Conservation (phyloP, 306 rosid genomes). For the Pyrus communis region DNA sequence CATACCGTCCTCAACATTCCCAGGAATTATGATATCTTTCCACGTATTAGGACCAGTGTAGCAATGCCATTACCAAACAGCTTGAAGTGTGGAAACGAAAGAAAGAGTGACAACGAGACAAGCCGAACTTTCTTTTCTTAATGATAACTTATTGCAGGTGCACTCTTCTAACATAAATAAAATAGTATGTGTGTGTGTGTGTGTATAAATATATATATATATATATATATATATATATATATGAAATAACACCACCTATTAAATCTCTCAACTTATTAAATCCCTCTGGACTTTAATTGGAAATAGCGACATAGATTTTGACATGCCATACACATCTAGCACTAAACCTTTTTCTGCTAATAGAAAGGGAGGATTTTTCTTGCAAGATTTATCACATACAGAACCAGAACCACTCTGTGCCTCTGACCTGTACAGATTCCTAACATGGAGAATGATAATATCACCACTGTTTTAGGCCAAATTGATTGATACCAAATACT, state of each 20-base stretch:
- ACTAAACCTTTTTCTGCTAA: not conserved
- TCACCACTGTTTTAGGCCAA: not conserved
- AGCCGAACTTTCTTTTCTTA: not conserved
- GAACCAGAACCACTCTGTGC: not conserved
- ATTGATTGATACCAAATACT: not conserved
- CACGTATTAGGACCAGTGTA: constrained; percentile 40
- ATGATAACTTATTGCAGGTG: not conserved
- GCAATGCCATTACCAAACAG: not conserved
- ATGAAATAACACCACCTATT: not conserved
- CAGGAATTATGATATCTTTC: constrained; percentile 98
- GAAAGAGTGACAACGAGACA: not conserved
- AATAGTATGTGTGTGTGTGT: too few species aligned
- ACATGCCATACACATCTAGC: not conserved
- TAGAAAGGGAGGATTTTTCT: not conserved
- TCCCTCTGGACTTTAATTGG: not conserved
- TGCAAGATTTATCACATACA: not conserved
- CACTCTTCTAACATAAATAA: not conserved
- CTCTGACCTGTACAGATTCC: not conserved
- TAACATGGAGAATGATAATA: not conserved
- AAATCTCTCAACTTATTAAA: not conserved
- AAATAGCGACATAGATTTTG: not conserved
- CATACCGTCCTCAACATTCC: constrained; percentile 78
- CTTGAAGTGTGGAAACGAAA: not conserved
- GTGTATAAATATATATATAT: too few species aligned
- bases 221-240: too few species aligned